Conservation (phyloP, 192 early-diverging fungal genomes). For the Backusella circina region DNA sequence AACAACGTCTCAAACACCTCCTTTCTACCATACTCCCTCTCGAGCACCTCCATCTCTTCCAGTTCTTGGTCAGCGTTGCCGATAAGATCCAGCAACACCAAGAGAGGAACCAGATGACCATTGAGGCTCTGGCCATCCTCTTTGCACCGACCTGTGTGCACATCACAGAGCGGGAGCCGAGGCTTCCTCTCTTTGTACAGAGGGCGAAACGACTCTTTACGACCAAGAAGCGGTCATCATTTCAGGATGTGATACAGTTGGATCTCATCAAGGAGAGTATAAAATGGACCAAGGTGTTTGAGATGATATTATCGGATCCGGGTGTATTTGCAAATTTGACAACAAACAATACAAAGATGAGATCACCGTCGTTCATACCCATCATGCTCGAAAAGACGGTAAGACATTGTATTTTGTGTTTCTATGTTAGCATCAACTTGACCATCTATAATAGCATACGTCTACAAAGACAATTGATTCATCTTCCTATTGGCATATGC, state of each 20-base stretch:
- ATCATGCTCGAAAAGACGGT: neutral
- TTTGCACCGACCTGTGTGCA: constrained; percentile 7
- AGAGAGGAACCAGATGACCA: constrained; percentile 2
- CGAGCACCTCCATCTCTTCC: constrained; percentile 1
- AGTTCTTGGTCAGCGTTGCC: neutral
- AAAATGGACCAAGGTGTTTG: neutral
- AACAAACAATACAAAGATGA: neutral
- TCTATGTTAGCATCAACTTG: no score
- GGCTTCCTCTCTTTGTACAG: neutral
- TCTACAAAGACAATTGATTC: neutral
- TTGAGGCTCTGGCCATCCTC: constrained; percentile 1
- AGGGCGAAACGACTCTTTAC: neutral
- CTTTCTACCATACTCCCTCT: neutral
- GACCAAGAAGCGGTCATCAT: neutral
- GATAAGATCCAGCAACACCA: neutral
- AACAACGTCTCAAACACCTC: neutral
- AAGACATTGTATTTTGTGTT: neutral
- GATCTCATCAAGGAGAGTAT: neutral
- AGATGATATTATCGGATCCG: neutral
- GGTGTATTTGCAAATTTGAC: neutral
- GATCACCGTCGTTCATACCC: neutral
- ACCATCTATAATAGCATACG: no score
- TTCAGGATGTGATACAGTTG: constrained; percentile 2
- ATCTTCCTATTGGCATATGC: neutral
- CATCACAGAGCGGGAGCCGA: neutral